Percentiles rank a stretch among this genome's conserved stretches.
Conservation (phyloP, 2,329 filamentous ascomycete genomes). For the Gremmenia infestans region DNA sequence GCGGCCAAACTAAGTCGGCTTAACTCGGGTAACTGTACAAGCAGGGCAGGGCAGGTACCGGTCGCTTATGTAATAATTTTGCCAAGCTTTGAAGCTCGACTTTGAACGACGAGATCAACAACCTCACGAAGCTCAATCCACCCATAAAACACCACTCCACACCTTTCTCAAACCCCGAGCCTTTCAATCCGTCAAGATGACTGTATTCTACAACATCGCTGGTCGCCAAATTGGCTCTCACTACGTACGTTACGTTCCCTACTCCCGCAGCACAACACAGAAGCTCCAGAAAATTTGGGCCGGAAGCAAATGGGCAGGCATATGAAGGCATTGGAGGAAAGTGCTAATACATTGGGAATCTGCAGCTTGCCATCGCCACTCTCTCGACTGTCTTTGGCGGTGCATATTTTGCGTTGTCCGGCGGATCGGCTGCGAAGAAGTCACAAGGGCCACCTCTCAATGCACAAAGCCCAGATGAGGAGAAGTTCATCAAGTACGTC, state of each 20-base stretch:
- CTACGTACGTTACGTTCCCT: conserved; percentile 21
- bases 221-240: conserved; percentile 33
- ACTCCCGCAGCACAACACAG: not conserved
- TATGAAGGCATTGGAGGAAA: not conserved
- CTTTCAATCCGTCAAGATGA: conserved; percentile 25
- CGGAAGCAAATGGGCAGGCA: conserved; percentile 7
- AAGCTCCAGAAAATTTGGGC: conserved; percentile 9
- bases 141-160: not conserved
- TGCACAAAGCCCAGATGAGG: conserved; percentile 32
- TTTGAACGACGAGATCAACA: conserved; percentile 11
- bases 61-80: too few species aligned
- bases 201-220: conserved; percentile 29
- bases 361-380: conserved; percentile 30
- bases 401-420: conserved; percentile 12
- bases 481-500: conserved; percentile 34
- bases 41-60: too few species aligned
- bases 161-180: conserved; percentile 10
- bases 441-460: conserved; percentile 31
- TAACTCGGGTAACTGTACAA: not conserved
- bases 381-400: conserved; percentile 23
- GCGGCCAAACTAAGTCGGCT: not conserved
- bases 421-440: conserved; percentile 26
- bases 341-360: conserved; percentile 15
- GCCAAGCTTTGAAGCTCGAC: conserved; percentile 15
- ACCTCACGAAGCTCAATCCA: conserved; percentile 22